phyloP scores from a whole-genome alignment of 192 early-diverging fungal species.

The Backusella tarrabulga region DNA sequence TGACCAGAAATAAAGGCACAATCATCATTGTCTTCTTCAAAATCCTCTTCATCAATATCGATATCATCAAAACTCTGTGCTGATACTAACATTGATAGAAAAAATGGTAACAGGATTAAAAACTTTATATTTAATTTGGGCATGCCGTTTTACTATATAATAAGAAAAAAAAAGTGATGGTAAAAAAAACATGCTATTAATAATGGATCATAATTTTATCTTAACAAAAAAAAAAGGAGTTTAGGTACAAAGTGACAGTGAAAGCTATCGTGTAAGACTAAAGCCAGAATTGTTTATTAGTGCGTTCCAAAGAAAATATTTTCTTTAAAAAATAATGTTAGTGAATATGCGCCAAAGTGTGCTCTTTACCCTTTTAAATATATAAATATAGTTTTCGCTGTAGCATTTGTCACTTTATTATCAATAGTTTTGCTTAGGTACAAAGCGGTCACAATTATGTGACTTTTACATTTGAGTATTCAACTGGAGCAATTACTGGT shows the following conservation, averaged over 20 bases:
- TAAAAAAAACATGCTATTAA: not conserved
- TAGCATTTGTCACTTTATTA: no score
- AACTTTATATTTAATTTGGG: not conserved
- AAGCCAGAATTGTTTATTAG: no score
- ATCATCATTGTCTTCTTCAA: slow-evolving; percentile 10
- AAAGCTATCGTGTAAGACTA: no score
- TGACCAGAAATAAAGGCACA: slow-evolving; percentile 23
- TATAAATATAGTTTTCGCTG: no score
- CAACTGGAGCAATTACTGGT: no score
- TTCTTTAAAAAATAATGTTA: no score
- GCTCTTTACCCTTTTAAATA: no score
- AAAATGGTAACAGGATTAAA: not conserved
- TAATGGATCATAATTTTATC: not conserved
- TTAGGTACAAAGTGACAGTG: not conserved
- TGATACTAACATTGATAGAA: not conserved
- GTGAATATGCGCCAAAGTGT: no score
- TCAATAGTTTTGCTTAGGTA: no score
- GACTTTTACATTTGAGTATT: no score
- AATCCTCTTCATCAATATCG: not conserved
- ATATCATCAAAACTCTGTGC: not conserved
- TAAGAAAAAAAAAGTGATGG: not conserved
- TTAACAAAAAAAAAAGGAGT: not conserved
- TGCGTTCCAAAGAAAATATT: no score
- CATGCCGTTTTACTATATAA: not conserved
- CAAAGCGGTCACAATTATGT: no score